Evolutionary conservation across 441 rosid species (phyloP).

Genomic region (Raphanus hybrid): DNA sequence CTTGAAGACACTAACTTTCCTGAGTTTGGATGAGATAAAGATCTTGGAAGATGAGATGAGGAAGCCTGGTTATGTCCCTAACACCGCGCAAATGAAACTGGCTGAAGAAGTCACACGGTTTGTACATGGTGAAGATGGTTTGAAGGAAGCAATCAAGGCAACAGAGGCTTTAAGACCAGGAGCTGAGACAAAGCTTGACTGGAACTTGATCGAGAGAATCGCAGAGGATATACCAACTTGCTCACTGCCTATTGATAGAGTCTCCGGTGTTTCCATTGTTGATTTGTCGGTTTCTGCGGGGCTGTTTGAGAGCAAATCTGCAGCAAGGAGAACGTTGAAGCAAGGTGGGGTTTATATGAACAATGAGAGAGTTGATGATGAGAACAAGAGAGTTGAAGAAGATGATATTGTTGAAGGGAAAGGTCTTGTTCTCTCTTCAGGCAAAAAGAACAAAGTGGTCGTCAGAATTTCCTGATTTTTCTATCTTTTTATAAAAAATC

Average conservation of each 20-base stretch:
- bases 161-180: conserved; percentile 94
- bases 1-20: conserved; percentile 75
- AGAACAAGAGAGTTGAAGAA: conserved; percentile 70
- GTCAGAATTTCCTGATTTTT: conserved; percentile 51
- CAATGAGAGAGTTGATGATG: conserved; percentile 80
- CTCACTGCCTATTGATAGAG: conserved; percentile 65
- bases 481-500: too few species aligned
- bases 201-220: conserved; percentile 85
- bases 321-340: conserved; percentile 82
- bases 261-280: conserved; percentile 58
- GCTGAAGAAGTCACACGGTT: conserved; percentile 95
- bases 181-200: conserved; percentile 87
- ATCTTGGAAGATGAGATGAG: conserved; percentile 71
- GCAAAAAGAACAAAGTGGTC: conserved; percentile 94
- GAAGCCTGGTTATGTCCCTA: conserved; percentile 74
- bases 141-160: conserved; percentile 85
- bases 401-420: conserved; percentile 84
- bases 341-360: conserved; percentile 97
- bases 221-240: conserved; percentile 90
- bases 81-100: conserved; percentile 72
- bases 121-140: conserved; percentile 92
- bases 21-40: conserved; percentile 72
- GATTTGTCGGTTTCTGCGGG: conserved; percentile 82
- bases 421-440: conserved; percentile 87
- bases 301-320: conserved; percentile 83